These are phyloP conservation scores for Boletellus emodensis DNA, from an alignment of 768 basidiomycete genomes.

Conservation along the genomic window DNA sequence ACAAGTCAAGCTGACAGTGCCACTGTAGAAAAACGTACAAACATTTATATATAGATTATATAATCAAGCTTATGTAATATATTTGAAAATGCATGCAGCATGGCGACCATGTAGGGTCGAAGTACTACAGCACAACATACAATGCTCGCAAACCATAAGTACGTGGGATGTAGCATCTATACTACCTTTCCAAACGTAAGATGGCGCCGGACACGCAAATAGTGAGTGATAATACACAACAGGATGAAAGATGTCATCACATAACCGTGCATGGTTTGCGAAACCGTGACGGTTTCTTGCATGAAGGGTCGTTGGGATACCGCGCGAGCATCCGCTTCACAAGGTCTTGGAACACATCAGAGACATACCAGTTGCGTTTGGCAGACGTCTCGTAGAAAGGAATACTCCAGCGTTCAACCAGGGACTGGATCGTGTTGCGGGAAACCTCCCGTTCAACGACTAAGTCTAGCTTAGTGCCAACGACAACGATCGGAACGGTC, in stretches of 20 bases:
- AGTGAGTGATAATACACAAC: slow-evolving; percentile 9
- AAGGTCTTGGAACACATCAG: slow-evolving; percentile 74
- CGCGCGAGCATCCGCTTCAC: slow-evolving; percentile 67
- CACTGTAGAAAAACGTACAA: slow-evolving; percentile 16
- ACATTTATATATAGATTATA: slow-evolving; percentile 5
- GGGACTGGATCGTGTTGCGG: slow-evolving; percentile 54
- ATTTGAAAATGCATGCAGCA: too few species aligned
- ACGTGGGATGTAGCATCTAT: slow-evolving; percentile 3
- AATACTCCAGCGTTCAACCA: slow-evolving; percentile 64
- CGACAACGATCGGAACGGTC: slow-evolving; percentile 77
- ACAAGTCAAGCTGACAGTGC: slow-evolving; percentile 12
- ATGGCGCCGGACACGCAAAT: background rate
- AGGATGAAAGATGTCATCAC: slow-evolving; percentile 23
- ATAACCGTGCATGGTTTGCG: slow-evolving; percentile 35
- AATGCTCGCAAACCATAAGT: slow-evolving; percentile 3
- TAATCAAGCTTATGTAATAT: slow-evolving; percentile 2
- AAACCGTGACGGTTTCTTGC: slow-evolving; percentile 28
- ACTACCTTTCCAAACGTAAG: slow-evolving; percentile 3
- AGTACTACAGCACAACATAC: slow-evolving; percentile 3
- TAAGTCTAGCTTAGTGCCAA: slow-evolving; percentile 83
- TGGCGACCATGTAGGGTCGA: too few species aligned
- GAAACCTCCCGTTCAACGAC: slow-evolving; percentile 77
- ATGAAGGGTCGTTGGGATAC: slow-evolving; percentile 48
- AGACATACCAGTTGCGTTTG: slow-evolving; percentile 77
- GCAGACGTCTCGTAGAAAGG: slow-evolving; percentile 88